These are phyloP conservation scores for Trypanosoma lewisi DNA, from an alignment of 208 protist species.

Conservation along the genomic window DNA sequence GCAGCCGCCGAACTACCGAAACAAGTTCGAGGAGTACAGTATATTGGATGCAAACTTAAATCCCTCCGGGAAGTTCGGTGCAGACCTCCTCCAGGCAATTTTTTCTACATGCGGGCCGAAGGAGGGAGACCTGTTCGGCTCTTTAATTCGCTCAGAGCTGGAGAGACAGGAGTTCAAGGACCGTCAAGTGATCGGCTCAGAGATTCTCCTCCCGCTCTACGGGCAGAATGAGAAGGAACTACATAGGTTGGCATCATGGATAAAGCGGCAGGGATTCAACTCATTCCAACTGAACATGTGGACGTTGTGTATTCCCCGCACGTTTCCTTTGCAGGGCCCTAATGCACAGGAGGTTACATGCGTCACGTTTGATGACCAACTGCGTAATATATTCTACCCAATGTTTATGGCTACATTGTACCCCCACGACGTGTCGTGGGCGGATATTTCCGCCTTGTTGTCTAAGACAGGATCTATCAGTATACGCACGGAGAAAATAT, in stretches of 20 bases:
- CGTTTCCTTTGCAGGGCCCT: slow-evolving; percentile 28
- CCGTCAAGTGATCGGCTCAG: slow-evolving; percentile 58
- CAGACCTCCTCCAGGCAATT: slow-evolving; percentile 71
- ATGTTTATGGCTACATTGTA: slow-evolving; percentile 97
- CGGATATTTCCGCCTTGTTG: slow-evolving; percentile 94
- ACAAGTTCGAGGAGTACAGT: slow-evolving; percentile 84
- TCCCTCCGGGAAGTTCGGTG: slow-evolving; percentile 63
- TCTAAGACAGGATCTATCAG: slow-evolving; percentile 95
- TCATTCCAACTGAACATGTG: slow-evolving; percentile 75
- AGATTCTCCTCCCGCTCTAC: slow-evolving; percentile 69
- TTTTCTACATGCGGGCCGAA: slow-evolving; percentile 70
- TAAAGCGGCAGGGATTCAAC: slow-evolving; percentile 82
- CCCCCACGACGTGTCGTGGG: slow-evolving; percentile 69
- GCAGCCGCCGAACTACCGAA: slow-evolving; percentile 78
- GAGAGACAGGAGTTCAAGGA: slow-evolving; percentile 74
- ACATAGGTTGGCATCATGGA: slow-evolving; percentile 67
- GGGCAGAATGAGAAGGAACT: slow-evolving; percentile 77
- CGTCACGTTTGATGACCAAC: slow-evolving; percentile 69
- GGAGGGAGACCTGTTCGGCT: slow-evolving; percentile 74
- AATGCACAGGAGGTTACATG: slow-evolving; percentile 50
- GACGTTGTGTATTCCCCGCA: slow-evolving; percentile 55
- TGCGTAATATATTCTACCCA: slow-evolving; percentile 97
- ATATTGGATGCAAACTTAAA: slow-evolving; percentile 72
- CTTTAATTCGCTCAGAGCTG: slow-evolving; percentile 75
- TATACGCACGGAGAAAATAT: slow-evolving; percentile 53